phyloP scores from a whole-genome alignment of 352 stramenopile genomes.

The Phytopythium delawarense region DNA sequence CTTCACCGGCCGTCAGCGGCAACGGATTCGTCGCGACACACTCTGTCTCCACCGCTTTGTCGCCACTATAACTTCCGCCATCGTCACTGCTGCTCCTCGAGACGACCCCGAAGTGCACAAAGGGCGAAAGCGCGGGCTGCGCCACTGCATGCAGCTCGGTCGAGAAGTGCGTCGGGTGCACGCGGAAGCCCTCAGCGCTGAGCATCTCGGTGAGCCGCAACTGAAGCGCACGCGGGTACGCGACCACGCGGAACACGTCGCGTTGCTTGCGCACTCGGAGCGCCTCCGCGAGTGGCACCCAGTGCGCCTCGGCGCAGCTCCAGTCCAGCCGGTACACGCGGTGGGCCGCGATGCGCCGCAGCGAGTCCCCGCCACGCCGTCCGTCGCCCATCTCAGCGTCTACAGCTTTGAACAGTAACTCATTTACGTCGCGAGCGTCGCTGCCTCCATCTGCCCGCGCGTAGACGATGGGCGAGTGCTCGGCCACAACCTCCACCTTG shows the following conservation, averaged over 20 bases:
- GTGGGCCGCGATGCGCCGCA: conserved; percentile 29
- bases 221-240: conserved; percentile 36
- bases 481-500: conserved; percentile 6
- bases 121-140: conserved; percentile 18
- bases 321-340: conserved; percentile 45
- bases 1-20: conserved; percentile 16
- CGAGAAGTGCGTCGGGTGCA: conserved; percentile 37
- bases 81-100: not conserved
- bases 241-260: conserved; percentile 24
- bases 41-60: not conserved
- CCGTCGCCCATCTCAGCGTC: conserved; percentile 15
- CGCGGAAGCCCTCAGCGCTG: conserved; percentile 19
- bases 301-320: conserved; percentile 36
- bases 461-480: conserved; percentile 14
- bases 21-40: not conserved
- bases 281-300: conserved; percentile 23
- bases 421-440: conserved; percentile 1
- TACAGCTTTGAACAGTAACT: not conserved
- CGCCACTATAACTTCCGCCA: not conserved
- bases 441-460: not conserved
- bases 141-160: conserved; percentile 41
- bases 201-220: conserved; percentile 28
- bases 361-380: conserved; percentile 3
- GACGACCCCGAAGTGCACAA: conserved; percentile 38
- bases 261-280: not conserved